Percentiles rank a stretch among this genome's conserved stretches.
Evolutionary conservation across 148 eudicot species (phyloP).

Genomic region (Dysphania ambrosioides): DNA sequence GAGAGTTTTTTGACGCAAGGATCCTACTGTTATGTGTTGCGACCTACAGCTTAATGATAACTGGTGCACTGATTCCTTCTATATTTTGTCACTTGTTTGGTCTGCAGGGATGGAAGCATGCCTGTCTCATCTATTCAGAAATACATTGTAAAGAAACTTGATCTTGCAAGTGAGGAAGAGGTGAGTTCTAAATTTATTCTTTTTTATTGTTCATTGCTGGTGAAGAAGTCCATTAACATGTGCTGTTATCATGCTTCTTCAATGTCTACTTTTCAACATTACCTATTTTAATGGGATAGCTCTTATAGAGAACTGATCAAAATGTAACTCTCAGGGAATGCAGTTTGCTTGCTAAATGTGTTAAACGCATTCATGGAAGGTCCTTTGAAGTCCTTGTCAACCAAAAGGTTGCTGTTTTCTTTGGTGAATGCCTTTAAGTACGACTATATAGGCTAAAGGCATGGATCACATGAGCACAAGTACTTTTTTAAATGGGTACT

Average conservation of each 20-base stretch:
- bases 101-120: constrained; percentile 58
- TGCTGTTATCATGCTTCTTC: not conserved
- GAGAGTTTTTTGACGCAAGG: not conserved
- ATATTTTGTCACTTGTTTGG: not conserved
- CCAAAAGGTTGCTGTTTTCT: no score
- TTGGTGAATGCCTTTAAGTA: not conserved
- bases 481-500: not conserved
- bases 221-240: not conserved
- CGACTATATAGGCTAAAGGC: not conserved
- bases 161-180: constrained; percentile 61
- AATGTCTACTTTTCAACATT: not conserved
- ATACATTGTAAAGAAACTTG: constrained; percentile 61
- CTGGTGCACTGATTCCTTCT: not conserved
- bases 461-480: not conserved
- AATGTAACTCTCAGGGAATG: not conserved
- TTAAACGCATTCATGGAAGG: not conserved
- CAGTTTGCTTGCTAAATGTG: not conserved
- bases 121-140: constrained; percentile 63
- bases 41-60: not conserved
- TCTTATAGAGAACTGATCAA: not conserved
- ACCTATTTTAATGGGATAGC: not conserved
- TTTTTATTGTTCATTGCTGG: not conserved
- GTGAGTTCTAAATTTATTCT: constrained; percentile 30
- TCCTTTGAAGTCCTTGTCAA: not conserved
- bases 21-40: not conserved